Percentiles rank a stretch among this genome's conserved stretches.
Conservation (phyloP, 495 filamentous ascomycete species). For the Hypomontagnella submonticulosa region DNA sequence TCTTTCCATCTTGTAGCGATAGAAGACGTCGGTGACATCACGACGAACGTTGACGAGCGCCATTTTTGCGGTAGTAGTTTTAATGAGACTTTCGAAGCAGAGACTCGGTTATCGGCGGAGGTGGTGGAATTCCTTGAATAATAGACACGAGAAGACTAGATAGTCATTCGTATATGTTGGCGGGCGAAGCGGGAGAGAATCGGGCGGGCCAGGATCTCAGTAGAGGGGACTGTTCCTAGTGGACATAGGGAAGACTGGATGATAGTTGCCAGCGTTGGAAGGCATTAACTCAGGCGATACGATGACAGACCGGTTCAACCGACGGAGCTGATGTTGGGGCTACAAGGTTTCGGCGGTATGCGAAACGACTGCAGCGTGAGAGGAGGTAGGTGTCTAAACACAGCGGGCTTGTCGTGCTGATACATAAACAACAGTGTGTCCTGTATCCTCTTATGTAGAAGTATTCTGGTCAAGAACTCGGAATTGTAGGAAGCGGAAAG, state of each 20-base stretch:
- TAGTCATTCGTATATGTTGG: constrained; percentile 44
- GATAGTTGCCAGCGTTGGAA: constrained; percentile 56
- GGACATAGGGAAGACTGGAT: constrained; percentile 62
- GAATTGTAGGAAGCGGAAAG: constrained; percentile 21
- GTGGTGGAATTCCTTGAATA: constrained; percentile 36
- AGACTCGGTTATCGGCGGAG: constrained; percentile 42
- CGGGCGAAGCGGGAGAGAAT: constrained; percentile 37
- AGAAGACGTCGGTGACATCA: constrained; percentile 98
- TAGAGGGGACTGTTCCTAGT: constrained; percentile 59
- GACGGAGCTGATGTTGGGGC: constrained; percentile 83
- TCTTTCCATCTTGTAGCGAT: constrained; percentile 99
- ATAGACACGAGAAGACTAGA: constrained; percentile 37
- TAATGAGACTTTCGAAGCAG: constrained; percentile 35
- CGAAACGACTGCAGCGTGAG: constrained; percentile 94
- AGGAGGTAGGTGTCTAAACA: constrained; percentile 81
- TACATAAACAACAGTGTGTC: constrained; percentile 66
- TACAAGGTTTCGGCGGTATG: constrained; percentile 88
- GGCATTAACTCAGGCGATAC: constrained; percentile 64
- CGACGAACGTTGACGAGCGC: constrained; percentile 95
- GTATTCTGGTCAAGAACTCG: constrained; percentile 34
- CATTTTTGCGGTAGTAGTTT: constrained; percentile 59
- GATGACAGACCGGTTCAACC: constrained; percentile 69
- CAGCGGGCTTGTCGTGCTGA: constrained; percentile 65
- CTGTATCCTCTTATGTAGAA: constrained; percentile 56
- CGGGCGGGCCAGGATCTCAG: constrained; percentile 58